Percentiles rank a stretch among this genome's conserved stretches.
phyloP scores from a whole-genome alignment of 495 filamentous ascomycete species.

The Viridothelium virens region DNA sequence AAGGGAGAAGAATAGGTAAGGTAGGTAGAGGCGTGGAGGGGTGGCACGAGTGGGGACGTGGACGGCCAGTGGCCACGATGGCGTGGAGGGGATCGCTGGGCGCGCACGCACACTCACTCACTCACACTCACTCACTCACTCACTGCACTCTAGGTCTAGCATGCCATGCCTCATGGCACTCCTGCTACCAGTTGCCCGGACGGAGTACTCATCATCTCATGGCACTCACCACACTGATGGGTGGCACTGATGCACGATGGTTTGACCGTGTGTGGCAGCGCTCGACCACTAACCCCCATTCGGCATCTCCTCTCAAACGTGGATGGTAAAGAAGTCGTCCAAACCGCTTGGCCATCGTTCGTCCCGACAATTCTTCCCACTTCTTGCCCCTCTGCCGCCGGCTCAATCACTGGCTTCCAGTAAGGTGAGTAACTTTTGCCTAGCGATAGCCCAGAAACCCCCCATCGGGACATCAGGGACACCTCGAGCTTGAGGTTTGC shows the following conservation, averaged over 20 bases:
- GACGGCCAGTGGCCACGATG: too few relatives aligned
- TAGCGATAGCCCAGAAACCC: not conserved
- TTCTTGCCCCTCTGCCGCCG: not conserved
- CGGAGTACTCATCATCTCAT: not conserved
- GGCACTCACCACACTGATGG: too few relatives aligned
- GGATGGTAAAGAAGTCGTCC: not conserved
- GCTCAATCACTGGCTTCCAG: too few relatives aligned
- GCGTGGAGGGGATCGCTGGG: too few relatives aligned
- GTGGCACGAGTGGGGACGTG: too few relatives aligned
- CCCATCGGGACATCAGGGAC: not conserved
- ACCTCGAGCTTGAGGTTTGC: constrained; percentile 1
- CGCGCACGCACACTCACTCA: too few relatives aligned
- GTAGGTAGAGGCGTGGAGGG: too few relatives aligned
- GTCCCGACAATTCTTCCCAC: not conserved
- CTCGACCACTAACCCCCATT: not conserved
- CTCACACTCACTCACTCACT: too few relatives aligned
- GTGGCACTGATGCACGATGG: not conserved
- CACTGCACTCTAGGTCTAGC: too few relatives aligned
- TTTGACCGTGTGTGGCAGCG: constrained; percentile 9
- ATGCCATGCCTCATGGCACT: too few relatives aligned
- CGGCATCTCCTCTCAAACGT: not conserved
- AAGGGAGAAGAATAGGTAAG: not conserved
- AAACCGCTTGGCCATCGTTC: not conserved
- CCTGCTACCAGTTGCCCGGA: not conserved
- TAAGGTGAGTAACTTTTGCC: not conserved